A percentile compares a stretch with the other conserved stretches of the same genome.
Evolutionary conservation across 2,329 filamentous ascomycete species (phyloP).

Genomic region (Beauveria sp.): DNA sequence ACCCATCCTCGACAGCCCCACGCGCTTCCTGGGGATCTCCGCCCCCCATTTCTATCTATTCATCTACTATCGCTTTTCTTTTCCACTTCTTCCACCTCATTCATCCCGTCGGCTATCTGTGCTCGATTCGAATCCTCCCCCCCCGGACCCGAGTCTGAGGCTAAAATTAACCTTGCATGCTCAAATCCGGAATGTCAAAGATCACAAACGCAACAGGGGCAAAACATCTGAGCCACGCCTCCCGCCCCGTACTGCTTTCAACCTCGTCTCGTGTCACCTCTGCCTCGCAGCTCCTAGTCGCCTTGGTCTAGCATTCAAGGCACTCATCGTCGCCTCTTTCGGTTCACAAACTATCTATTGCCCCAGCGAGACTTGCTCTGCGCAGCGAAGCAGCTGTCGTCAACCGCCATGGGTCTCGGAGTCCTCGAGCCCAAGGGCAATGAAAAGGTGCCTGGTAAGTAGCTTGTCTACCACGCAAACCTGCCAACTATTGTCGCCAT

Average conservation of each 20-base stretch:
- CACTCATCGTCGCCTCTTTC: background rate
- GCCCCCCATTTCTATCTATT: background rate
- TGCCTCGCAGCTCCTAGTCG: background rate
- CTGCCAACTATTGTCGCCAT: background rate
- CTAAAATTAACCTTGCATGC: background rate
- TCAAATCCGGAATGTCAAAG: background rate
- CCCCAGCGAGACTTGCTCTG: background rate
- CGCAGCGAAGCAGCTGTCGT: background rate
- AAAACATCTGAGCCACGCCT: background rate
- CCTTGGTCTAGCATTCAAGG: background rate
- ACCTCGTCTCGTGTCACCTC: background rate
- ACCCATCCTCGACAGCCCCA: slow-evolving; percentile 5
- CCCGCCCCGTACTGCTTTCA: background rate
- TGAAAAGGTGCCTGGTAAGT: slow-evolving; percentile 66
- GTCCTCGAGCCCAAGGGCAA: slow-evolving; percentile 61
- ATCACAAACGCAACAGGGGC: background rate
- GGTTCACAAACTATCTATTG: background rate
- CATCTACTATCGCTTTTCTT: background rate
- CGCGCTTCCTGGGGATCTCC: slow-evolving; percentile 5
- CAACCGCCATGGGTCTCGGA: slow-evolving; percentile 44
- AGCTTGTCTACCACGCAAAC: background rate
- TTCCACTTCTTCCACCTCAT: background rate
- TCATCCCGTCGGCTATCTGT: no score
- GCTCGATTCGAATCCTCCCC: no score
- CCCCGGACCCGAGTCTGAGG: no score